phyloP scores from a whole-genome alignment of 1,284 basidiomycete species.

The Cryptococcus sp. region DNA sequence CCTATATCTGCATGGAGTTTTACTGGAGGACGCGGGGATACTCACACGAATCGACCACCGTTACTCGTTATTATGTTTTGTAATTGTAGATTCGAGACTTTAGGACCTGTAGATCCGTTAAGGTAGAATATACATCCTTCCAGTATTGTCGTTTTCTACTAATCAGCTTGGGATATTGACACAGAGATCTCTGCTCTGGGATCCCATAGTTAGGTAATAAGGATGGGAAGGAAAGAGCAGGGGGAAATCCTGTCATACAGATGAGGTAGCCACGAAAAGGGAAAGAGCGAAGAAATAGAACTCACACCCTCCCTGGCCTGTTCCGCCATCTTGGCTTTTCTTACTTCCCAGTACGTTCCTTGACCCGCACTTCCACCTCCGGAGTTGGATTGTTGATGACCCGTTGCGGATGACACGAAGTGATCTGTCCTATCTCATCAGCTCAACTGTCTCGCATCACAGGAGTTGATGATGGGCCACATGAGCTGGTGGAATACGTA shows the following conservation, averaged over 20 bases:
- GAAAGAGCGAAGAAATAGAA: not conserved
- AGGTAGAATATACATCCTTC: constrained; percentile 43
- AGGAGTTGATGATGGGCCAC: not conserved
- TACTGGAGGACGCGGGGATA: too few species aligned
- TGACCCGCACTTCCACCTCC: constrained; percentile 32
- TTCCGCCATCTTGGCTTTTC: constrained; percentile 38
- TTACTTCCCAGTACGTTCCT: constrained; percentile 40
- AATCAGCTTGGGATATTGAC: not conserved
- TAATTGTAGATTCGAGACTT: constrained; percentile 45
- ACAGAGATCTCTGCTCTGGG: too few species aligned
- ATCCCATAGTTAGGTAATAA: not conserved
- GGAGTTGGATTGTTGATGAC: constrained; percentile 41
- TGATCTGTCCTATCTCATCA: constrained; percentile 28
- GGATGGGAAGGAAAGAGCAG: not conserved
- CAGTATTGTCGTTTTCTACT: constrained; percentile 15
- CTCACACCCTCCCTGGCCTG: constrained; percentile 33
- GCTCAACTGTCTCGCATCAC: not conserved
- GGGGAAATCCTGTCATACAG: too few species aligned
- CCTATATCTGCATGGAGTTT: too few species aligned
- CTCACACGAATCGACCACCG: constrained; percentile 41
- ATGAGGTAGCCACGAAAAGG: too few species aligned
- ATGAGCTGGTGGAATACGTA: constrained; percentile 7
- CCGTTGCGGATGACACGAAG: constrained; percentile 40
- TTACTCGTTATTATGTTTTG: constrained; percentile 45
- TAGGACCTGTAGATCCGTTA: constrained; percentile 46